Percentiles rank a stretch among this genome's conserved stretches.
Conservation (phyloP, 345 rosid species). For the Brassica nigra region DNA sequence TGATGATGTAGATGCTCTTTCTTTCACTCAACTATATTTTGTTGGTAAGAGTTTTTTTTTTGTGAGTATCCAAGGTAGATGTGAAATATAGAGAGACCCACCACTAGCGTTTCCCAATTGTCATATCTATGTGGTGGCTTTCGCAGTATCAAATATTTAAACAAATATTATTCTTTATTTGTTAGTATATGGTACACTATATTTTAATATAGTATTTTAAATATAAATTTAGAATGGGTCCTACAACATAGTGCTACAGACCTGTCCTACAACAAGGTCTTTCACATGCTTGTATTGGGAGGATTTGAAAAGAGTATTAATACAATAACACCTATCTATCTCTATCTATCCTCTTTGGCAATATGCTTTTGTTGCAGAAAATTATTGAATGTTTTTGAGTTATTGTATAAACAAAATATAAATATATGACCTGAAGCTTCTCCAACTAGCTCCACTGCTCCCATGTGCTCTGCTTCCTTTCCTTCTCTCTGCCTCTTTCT, state of each 20-base stretch:
- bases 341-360: slow-evolving; percentile 40
- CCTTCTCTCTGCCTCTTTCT: slow-evolving; percentile 41
- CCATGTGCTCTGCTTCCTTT: slow-evolving; percentile 70
- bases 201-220: neutral
- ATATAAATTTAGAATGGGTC: slow-evolving; percentile 42
- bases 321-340: slow-evolving; percentile 31
- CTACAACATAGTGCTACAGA: slow-evolving; percentile 45
- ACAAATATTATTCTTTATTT: neutral
- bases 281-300: slow-evolving; percentile 66
- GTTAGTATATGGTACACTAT: slow-evolving; percentile 24
- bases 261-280: slow-evolving; percentile 59
- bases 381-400: slow-evolving; percentile 19
- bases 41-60: slow-evolving; percentile 31
- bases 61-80: slow-evolving; percentile 43
- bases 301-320: slow-evolving; percentile 31
- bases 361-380: slow-evolving; percentile 41
- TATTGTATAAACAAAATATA: slow-evolving; percentile 17
- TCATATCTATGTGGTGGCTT: slow-evolving; percentile 38
- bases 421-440: slow-evolving; percentile 63
- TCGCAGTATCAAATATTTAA: slow-evolving; percentile 20
- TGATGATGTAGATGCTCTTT: slow-evolving; percentile 33
- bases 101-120: slow-evolving; percentile 40
- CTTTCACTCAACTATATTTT: slow-evolving; percentile 17
- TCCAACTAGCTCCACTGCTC: slow-evolving; percentile 72
- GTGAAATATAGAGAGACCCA: slow-evolving; percentile 44